Conservation (phyloP, 2,329 filamentous ascomycete genomes). For the Lachnellula suecica region DNA sequence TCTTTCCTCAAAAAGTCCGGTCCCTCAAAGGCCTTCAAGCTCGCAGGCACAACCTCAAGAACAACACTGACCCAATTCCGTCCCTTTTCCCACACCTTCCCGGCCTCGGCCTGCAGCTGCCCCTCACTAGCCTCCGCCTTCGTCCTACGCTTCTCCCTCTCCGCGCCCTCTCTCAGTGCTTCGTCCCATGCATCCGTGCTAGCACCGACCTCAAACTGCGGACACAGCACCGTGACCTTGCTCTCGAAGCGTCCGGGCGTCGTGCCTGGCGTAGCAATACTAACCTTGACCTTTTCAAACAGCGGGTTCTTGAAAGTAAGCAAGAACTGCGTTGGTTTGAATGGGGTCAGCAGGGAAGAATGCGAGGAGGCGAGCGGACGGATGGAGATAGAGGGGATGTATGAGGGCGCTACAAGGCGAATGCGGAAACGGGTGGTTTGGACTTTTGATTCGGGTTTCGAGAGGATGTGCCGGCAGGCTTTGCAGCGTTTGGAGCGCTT, state of each 20-base stretch:
- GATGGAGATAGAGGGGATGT: conserved; percentile 81
- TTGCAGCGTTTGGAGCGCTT: conserved; percentile 94
- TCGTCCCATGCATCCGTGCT: conserved; percentile 96
- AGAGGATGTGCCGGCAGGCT: conserved; percentile 89
- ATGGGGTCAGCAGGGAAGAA: conserved; percentile 31
- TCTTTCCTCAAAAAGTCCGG: conserved; percentile 30
- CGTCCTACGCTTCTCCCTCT: conserved; percentile 38
- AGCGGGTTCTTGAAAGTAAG: conserved; percentile 92
- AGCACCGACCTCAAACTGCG: conserved; percentile 89
- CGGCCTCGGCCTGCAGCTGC: conserved; percentile 69
- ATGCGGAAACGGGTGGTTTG: conserved; percentile 89
- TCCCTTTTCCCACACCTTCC: conserved; percentile 94
- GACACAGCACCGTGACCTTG: conserved; percentile 88
- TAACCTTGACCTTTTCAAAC: conserved; percentile 86
- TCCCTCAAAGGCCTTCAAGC: conserved; percentile 22
- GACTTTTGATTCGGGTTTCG: conserved; percentile 90
- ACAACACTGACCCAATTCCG: conserved; percentile 95
- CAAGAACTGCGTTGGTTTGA: conserved; percentile 71
- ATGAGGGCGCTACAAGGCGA: conserved; percentile 81
- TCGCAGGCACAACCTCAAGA: conserved; percentile 75
- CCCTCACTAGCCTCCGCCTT: conserved; percentile 35
- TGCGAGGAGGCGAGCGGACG: conserved; percentile 33
- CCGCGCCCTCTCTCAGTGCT: conserved; percentile 55
- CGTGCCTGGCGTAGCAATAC: conserved; percentile 76
- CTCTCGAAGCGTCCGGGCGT: conserved; percentile 77